Percentiles rank a stretch among this genome's conserved stretches.
These are phyloP conservation scores for Fomitopsis palustris DNA, from an alignment of 1,284 basidiomycete genomes.

Conservation along the genomic window DNA sequence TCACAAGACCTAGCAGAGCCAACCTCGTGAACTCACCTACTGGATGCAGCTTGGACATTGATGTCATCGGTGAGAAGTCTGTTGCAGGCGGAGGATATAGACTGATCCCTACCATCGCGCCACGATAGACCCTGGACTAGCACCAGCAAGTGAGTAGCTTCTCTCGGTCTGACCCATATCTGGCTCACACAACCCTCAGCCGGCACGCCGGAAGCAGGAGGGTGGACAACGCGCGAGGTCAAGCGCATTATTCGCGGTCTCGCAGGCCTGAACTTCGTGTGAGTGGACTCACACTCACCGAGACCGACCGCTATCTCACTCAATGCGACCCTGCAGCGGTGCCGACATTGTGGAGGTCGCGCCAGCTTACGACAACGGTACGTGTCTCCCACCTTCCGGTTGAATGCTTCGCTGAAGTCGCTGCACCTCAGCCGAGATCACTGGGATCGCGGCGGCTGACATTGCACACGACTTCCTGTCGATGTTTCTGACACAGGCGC, in stretches of 20 bases:
- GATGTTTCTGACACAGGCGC: constrained; percentile 45
- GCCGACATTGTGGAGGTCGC: constrained; percentile 81
- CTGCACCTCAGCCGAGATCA: constrained; percentile 54
- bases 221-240: constrained; percentile 79
- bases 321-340: constrained; percentile 39
- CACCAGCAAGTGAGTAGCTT: constrained; percentile 67
- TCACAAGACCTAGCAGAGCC: not conserved
- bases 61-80: constrained; percentile 58
- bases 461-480: constrained; percentile 69
- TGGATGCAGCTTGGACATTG: constrained; percentile 59
- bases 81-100: no score
- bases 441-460: constrained; percentile 69
- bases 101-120: not conserved
- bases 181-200: constrained; percentile 34
- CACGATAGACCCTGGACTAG: constrained; percentile 66
- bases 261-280: constrained; percentile 77
- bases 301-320: not conserved
- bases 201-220: constrained; percentile 82
- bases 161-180: not conserved
- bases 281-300: constrained; percentile 24
- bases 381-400: constrained; percentile 10
- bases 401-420: not conserved
- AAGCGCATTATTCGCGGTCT: constrained; percentile 78
- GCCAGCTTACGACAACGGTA: constrained; percentile 73
- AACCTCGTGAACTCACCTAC: not conserved